Percentiles rank a stretch among this genome's conserved stretches.
phyloP scores from a whole-genome alignment of 768 basidiomycete species.

The Suillus americanus region DNA sequence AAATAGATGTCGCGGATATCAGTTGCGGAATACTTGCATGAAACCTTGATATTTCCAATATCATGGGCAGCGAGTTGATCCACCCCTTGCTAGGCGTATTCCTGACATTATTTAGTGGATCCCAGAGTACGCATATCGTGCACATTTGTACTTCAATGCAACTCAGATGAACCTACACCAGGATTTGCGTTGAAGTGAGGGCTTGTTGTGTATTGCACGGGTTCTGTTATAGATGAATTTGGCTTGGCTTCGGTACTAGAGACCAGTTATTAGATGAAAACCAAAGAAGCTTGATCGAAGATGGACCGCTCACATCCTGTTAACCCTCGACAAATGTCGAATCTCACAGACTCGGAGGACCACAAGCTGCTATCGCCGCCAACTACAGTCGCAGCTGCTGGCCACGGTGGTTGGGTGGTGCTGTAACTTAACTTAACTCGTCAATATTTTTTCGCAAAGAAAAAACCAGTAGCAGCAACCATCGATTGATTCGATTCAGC shows the following conservation, averaged over 20 bases:
- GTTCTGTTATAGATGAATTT: not conserved
- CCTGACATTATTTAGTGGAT: not conserved
- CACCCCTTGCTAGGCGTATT: not conserved
- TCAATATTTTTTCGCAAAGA: not conserved
- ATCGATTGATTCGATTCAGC: too few relatives aligned
- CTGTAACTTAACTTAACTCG: not conserved
- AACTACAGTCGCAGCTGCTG: not conserved
- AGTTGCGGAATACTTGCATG: not conserved
- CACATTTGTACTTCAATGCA: not conserved
- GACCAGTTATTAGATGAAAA: too few relatives aligned
- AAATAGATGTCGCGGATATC: not conserved
- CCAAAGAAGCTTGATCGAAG: too few relatives aligned
- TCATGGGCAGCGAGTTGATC: not conserved
- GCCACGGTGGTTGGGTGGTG: not conserved
- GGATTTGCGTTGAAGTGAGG: not conserved
- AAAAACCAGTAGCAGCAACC: not conserved
- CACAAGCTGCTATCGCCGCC: not conserved
- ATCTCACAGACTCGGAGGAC: not conserved
- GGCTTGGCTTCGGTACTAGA: not conserved
- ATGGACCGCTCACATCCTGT: not conserved
- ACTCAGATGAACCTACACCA: not conserved
- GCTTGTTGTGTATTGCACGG: not conserved
- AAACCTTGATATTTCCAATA: not conserved
- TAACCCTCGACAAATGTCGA: not conserved
- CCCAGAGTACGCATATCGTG: not conserved